A percentile compares a stretch with the other conserved stretches of the same genome.
These are phyloP conservation scores for Tuctoria greenei DNA, from an alignment of 176 grass and related monocot species.

Conservation along the genomic window DNA sequence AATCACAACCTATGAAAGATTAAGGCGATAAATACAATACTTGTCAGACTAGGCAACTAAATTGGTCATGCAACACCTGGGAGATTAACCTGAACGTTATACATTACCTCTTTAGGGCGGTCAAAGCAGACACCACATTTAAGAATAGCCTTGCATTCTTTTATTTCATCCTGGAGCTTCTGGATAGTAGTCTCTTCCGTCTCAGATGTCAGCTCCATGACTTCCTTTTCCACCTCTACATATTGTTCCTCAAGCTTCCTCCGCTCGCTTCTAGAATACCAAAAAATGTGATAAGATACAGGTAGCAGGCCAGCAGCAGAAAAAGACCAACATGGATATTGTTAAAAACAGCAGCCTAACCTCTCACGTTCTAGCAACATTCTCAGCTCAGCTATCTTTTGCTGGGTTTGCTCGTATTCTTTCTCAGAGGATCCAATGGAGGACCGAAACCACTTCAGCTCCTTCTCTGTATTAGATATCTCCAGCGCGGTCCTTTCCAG, in stretches of 20 bases:
- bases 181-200: slow-evolving; percentile 78
- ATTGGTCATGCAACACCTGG: not conserved
- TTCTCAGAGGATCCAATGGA: slow-evolving; percentile 67
- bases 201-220: slow-evolving; percentile 75
- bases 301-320: not conserved
- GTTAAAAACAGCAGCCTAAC: slow-evolving; percentile 39
- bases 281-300: slow-evolving; percentile 30
- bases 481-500: slow-evolving; percentile 66
- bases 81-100: not conserved
- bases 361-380: slow-evolving; percentile 78
- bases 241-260: slow-evolving; percentile 80
- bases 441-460: slow-evolving; percentile 79
- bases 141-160: slow-evolving; percentile 96
- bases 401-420: slow-evolving; percentile 79
- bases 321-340: slow-evolving; percentile 23
- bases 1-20: slow-evolving; percentile 78
- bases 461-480: slow-evolving; percentile 75
- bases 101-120: slow-evolving; percentile 88
- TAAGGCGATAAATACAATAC: not conserved
- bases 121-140: slow-evolving; percentile 96
- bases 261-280: slow-evolving; percentile 70
- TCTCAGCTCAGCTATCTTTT: slow-evolving; percentile 75
- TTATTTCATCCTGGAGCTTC: slow-evolving; percentile 92
- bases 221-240: slow-evolving; percentile 78
- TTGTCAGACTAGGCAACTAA: slow-evolving; percentile 19